Percentiles rank a stretch among this genome's conserved stretches.
Conservation (phyloP, 331 rosid species). For the Rosa hybrid region DNA sequence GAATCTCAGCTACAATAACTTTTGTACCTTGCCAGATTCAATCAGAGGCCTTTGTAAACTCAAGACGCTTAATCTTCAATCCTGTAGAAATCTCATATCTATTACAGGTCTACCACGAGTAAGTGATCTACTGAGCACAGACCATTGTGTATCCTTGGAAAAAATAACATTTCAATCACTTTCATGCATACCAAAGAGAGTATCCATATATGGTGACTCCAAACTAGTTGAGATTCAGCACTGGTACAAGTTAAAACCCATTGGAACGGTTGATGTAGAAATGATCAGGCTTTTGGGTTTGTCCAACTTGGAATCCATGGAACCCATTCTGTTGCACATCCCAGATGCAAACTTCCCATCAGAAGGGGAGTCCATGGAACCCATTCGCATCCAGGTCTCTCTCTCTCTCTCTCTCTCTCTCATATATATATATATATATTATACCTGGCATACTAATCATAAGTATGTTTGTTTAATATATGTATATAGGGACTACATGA, state of each 20-base stretch:
- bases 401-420: too few relatives aligned
- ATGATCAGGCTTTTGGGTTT: neutral
- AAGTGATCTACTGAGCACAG: accelerated
- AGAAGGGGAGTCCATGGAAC: too few relatives aligned
- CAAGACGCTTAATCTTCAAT: neutral
- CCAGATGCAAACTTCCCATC: too few relatives aligned
- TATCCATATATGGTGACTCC: neutral
- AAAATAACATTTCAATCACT: neutral
- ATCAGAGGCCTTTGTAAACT: neutral
- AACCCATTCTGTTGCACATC: too few relatives aligned
- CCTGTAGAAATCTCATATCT: neutral
- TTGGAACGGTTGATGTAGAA: neutral
- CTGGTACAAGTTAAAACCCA: neutral
- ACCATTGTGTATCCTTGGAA: neutral
- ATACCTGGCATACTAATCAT: too few relatives aligned
- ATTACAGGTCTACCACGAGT: neutral
- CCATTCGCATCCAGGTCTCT: too few relatives aligned
- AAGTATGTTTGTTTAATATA: too few relatives aligned
- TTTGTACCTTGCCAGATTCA: neutral
- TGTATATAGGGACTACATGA: neutral
- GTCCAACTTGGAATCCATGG: conserved; percentile 1
- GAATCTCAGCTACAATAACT: neutral
- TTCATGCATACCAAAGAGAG: neutral
- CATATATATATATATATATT: too few relatives aligned
- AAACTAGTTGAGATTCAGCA: neutral